These are phyloP conservation scores for Eucalyptus tenuipes DNA, from an alignment of 345 rosid genomes.

Conservation along the genomic window DNA sequence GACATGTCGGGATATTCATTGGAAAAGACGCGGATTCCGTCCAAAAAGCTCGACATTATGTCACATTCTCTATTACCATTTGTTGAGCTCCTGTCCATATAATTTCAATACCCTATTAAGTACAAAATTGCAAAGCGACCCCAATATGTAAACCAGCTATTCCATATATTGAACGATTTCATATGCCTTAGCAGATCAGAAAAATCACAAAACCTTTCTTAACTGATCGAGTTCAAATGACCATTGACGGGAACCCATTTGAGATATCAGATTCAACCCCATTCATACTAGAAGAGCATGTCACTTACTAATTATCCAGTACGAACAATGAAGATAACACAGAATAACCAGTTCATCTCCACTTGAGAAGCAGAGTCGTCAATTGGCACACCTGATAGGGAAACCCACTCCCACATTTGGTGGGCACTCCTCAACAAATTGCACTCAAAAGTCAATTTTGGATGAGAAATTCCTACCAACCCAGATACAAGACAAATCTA, in stretches of 20 bases:
- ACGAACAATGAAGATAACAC: not conserved
- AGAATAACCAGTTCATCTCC: not conserved
- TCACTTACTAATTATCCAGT: not conserved
- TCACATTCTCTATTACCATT: not conserved
- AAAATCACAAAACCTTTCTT: not conserved
- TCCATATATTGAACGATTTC: not conserved
- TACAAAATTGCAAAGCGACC: not conserved
- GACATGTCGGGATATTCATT: not conserved
- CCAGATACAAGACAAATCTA: not conserved
- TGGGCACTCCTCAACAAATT: not conserved
- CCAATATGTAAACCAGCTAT: not conserved
- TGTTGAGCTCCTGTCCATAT: not conserved
- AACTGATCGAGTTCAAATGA: not conserved
- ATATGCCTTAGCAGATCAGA: not conserved
- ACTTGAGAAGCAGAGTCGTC: not conserved
- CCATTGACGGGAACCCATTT: not conserved
- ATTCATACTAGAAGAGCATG: not conserved
- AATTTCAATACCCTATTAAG: not conserved
- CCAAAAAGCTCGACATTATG: not conserved
- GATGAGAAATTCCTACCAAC: not conserved
- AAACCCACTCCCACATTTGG: not conserved
- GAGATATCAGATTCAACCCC: not conserved
- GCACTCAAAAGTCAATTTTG: not conserved
- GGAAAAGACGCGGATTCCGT: not conserved
- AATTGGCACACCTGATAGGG: not conserved